Conservation (phyloP, 2,329 filamentous ascomycete genomes). For the Cercospora zeina region DNA sequence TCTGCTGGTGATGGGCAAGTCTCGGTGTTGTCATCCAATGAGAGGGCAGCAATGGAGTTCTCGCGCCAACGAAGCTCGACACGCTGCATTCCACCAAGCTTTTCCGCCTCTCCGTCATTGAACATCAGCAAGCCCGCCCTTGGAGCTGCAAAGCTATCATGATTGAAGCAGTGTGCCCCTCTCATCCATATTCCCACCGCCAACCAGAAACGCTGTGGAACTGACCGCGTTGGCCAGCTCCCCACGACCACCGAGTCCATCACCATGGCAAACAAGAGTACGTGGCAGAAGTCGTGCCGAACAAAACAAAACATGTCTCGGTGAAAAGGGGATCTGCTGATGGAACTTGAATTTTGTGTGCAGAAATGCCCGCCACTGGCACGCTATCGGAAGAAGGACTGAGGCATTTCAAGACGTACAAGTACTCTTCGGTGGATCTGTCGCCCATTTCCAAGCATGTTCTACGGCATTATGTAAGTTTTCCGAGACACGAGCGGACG, state of each 20-base stretch:
- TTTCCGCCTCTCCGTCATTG: constrained; percentile 7
- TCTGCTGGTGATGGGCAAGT: not conserved
- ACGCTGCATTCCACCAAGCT: not conserved
- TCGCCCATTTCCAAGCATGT: constrained; percentile 92
- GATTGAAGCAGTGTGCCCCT: constrained; percentile 10
- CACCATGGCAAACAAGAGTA: constrained; percentile 22
- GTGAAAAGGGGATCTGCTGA: not conserved
- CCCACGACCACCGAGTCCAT: constrained; percentile 13
- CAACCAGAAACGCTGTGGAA: not conserved
- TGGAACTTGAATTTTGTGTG: not conserved
- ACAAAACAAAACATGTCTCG: constrained; percentile 2
- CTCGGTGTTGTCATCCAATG: constrained; percentile 3
- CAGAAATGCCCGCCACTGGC: constrained; percentile 25
- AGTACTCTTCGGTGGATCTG: constrained; percentile 96
- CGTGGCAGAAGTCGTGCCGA: constrained; percentile 9
- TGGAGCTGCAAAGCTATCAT: not conserved
- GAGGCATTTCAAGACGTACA: constrained; percentile 89
- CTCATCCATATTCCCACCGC: not conserved
- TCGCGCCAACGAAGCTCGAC: constrained; percentile 13
- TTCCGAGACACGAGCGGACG: not conserved
- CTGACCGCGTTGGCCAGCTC: constrained; percentile 9
- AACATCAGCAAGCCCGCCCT: not conserved
- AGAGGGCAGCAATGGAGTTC: not conserved
- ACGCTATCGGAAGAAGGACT: constrained; percentile 81
- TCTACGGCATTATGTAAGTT: constrained; percentile 85